These are phyloP conservation scores for Salvia rosmarinus DNA, from an alignment of 257 asterid genomes.

Conservation along the genomic window DNA sequence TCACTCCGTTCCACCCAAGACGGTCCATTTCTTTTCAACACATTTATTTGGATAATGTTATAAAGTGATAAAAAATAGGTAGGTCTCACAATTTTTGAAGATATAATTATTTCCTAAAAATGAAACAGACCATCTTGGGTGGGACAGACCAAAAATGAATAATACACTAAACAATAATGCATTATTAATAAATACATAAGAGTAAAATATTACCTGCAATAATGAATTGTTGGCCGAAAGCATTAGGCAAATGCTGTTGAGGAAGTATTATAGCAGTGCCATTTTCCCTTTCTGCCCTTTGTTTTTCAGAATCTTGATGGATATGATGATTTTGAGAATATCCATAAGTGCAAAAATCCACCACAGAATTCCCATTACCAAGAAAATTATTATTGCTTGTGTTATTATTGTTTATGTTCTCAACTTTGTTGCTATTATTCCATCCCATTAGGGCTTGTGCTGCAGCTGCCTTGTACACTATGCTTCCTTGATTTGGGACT, in stretches of 20 bases:
- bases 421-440: slow-evolving; percentile 38
- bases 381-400: slow-evolving; percentile 33
- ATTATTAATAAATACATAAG: too few species aligned
- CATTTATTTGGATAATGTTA: too few species aligned
- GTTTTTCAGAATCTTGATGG: slow-evolving; percentile 47
- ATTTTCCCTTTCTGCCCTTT: slow-evolving; percentile 41
- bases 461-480: slow-evolving; percentile 41
- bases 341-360: slow-evolving; percentile 45
- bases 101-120: too few species aligned
- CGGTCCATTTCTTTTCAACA: too few species aligned
- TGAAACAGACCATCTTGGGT: too few species aligned
- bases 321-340: slow-evolving; percentile 38
- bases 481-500: slow-evolving; percentile 41
- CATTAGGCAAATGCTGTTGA: slow-evolving; percentile 51
- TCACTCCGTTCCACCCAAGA: too few species aligned
- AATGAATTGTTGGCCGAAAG: slow-evolving; percentile 54
- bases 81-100: too few species aligned
- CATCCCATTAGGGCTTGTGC: slow-evolving; percentile 51
- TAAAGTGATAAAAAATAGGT: too few species aligned
- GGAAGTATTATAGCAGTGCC: slow-evolving; percentile 49
- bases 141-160: too few species aligned
- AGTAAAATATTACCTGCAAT: slow-evolving; percentile 41
- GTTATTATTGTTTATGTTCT: slow-evolving; percentile 20
- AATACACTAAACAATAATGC: too few species aligned
- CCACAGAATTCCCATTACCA: slow-evolving; percentile 34